phyloP scores from a whole-genome alignment of 2,329 filamentous ascomycete species.

The Septoria linicola region DNA sequence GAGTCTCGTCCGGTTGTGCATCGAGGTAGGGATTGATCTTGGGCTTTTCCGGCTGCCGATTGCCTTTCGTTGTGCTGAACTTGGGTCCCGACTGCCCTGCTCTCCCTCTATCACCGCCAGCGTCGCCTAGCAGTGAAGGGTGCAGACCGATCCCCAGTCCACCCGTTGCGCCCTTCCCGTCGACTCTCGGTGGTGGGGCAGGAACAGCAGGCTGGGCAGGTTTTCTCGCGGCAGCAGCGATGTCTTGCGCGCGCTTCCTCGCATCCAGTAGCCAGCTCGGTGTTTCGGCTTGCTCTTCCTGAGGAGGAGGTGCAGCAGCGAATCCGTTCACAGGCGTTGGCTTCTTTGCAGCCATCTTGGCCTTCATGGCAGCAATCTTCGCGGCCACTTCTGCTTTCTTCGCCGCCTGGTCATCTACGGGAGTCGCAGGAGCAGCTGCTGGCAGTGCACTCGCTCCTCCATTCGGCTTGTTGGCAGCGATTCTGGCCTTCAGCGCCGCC shows the following conservation, averaged over 20 bases:
- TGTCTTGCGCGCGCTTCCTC: slow-evolving; percentile 30
- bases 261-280: slow-evolving; percentile 30
- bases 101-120: slow-evolving; percentile 46
- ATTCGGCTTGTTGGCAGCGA: slow-evolving; percentile 32
- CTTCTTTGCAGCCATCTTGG: slow-evolving; percentile 33
- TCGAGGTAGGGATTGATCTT: slow-evolving; percentile 42
- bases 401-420: slow-evolving; percentile 27
- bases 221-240: slow-evolving; percentile 25
- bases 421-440: slow-evolving; percentile 18
- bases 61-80: slow-evolving; percentile 56
- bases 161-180: slow-evolving; percentile 57
- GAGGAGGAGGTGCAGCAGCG: slow-evolving; percentile 22
- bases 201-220: slow-evolving; percentile 24
- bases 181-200: slow-evolving; percentile 47
- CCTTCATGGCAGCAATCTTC: slow-evolving; percentile 39
- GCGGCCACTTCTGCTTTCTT: slow-evolving; percentile 34
- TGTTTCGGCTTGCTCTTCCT: slow-evolving; percentile 15
- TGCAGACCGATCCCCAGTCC: slow-evolving; percentile 75
- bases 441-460: slow-evolving; percentile 17
- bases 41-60: slow-evolving; percentile 51
- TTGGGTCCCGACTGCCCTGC: slow-evolving; percentile 50
- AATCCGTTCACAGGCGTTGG: slow-evolving; percentile 25
- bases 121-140: slow-evolving; percentile 64
- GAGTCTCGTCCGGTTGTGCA: slow-evolving; percentile 51
- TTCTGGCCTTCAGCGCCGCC: slow-evolving; percentile 39